phyloP scores from a whole-genome alignment of 2,329 filamentous ascomycete genomes.

The Phialophora chinensis region DNA sequence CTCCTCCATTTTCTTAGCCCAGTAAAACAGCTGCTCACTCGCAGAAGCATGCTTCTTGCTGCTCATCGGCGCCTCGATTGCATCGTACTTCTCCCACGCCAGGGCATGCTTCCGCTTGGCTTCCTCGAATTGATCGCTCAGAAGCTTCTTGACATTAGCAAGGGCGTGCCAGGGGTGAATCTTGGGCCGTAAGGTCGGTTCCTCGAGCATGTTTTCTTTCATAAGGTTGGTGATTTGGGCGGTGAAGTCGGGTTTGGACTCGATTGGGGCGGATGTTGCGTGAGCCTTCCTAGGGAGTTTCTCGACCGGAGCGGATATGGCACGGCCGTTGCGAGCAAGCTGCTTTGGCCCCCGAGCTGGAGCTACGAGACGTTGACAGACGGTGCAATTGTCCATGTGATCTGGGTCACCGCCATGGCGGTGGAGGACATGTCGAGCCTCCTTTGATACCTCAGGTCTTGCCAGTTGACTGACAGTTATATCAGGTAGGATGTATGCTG shows the following conservation, averaged over 20 bases:
- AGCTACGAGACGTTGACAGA: slow-evolving; percentile 56
- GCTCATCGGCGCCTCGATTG: slow-evolving; percentile 36
- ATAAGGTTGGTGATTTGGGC: slow-evolving; percentile 37
- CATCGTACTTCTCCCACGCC: slow-evolving; percentile 40
- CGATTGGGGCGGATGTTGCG: slow-evolving; percentile 30
- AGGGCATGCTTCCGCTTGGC: slow-evolving; percentile 71
- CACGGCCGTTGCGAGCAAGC: slow-evolving; percentile 29
- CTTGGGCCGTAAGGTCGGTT: slow-evolving; percentile 65
- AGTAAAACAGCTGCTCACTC: slow-evolving; percentile 37
- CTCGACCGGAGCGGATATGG: slow-evolving; percentile 29
- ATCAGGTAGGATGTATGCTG: slow-evolving; percentile 68
- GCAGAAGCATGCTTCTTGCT: slow-evolving; percentile 39
- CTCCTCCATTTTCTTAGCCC: slow-evolving; percentile 41
- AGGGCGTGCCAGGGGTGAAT: slow-evolving; percentile 75
- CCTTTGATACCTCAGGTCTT: slow-evolving; percentile 45
- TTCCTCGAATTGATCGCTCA: slow-evolving; percentile 80
- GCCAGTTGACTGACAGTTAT: slow-evolving; percentile 57
- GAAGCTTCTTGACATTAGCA: slow-evolving; percentile 79
- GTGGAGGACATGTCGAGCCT: slow-evolving; percentile 51
- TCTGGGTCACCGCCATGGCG: slow-evolving; percentile 51
- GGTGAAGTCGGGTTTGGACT: slow-evolving; percentile 44
- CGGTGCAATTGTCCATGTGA: slow-evolving; percentile 61
- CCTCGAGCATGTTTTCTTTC: slow-evolving; percentile 50
- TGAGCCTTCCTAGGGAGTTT: slow-evolving; percentile 33
- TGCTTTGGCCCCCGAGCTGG: slow-evolving; percentile 45